Evolutionary conservation across 1,284 basidiomycete species (phyloP).

Genomic region (Leccinum cinnamomeum): DNA sequence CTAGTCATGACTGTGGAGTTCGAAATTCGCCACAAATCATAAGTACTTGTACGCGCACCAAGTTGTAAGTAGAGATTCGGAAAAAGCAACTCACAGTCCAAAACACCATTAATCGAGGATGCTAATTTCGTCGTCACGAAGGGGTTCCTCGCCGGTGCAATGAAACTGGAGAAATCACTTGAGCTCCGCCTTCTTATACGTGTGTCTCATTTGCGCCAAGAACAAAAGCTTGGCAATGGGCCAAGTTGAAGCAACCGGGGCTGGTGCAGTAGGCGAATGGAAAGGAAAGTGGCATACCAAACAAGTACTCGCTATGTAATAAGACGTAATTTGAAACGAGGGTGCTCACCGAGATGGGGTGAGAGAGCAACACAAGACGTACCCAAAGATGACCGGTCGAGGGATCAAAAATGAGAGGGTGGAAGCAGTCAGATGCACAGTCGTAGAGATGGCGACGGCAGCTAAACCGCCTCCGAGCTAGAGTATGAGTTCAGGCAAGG

Average conservation of each 20-base stretch:
- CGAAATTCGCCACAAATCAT: too few species aligned
- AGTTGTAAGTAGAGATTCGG: too few species aligned
- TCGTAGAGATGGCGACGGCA: conserved; percentile 82
- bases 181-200: conserved; percentile 90
- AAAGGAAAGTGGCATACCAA: conserved; percentile 43
- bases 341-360: not conserved
- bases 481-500: not conserved
- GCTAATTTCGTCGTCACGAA: conserved; percentile 85
- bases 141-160: conserved; percentile 81
- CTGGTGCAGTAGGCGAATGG: conserved; percentile 35
- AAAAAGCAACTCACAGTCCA: conserved; percentile 43
- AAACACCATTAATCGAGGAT: conserved; percentile 79
- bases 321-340: not conserved
- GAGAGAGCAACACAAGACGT: conserved; percentile 29
- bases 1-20: too few species aligned
- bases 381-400: conserved; percentile 76
- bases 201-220: conserved; percentile 72
- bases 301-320: conserved; percentile 54
- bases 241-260: conserved; percentile 71
- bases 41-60: too few species aligned
- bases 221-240: conserved; percentile 86
- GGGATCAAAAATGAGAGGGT: not conserved
- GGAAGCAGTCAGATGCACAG: conserved; percentile 18
- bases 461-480: conserved; percentile 82
- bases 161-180: conserved; percentile 94